Percentiles rank a stretch among this genome's conserved stretches.
phyloP scores from a whole-genome alignment of 345 rosid species.

The Camelina neglecta region DNA sequence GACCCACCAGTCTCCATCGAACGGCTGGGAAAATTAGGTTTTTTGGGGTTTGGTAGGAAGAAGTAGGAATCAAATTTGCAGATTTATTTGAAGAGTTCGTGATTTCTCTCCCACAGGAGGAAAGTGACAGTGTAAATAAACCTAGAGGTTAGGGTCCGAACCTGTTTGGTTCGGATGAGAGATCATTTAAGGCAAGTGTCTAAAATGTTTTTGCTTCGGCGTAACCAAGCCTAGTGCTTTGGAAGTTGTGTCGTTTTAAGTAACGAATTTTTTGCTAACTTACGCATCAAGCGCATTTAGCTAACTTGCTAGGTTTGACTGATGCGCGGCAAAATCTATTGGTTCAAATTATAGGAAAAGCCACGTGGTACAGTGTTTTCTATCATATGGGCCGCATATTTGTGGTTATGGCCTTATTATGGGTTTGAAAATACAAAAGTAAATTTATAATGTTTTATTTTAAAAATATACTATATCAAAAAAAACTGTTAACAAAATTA shows the following conservation, averaged over 20 bases:
- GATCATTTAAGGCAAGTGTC: background rate
- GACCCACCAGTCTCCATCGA: conserved; percentile 40
- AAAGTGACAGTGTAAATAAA: conserved; percentile 26
- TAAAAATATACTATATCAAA: no score
- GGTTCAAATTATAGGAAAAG: conserved; percentile 21
- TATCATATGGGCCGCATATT: background rate
- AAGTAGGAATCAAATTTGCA: conserved; percentile 23
- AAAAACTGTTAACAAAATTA: no score
- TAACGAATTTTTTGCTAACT: conserved; percentile 14
- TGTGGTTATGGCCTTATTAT: background rate
- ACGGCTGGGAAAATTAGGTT: background rate
- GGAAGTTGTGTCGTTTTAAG: conserved; percentile 13
- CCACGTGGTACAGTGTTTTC: background rate
- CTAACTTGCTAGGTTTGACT: conserved; percentile 35
- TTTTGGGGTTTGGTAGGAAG: conserved; percentile 1
- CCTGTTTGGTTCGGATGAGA: conserved; percentile 28
- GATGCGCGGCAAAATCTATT: conserved; percentile 37
- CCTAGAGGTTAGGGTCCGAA: background rate
- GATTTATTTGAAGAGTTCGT: conserved; percentile 25
- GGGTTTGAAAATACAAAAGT: background rate
- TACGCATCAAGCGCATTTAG: conserved; percentile 3
- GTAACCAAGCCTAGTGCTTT: conserved; percentile 22
- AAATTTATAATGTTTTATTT: no score
- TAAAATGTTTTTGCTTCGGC: conserved; percentile 21
- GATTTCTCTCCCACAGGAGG: conserved; percentile 15